These are phyloP conservation scores for Nakazawaea populi DNA, from an alignment of 805 yeast species.

Conservation along the genomic window DNA sequence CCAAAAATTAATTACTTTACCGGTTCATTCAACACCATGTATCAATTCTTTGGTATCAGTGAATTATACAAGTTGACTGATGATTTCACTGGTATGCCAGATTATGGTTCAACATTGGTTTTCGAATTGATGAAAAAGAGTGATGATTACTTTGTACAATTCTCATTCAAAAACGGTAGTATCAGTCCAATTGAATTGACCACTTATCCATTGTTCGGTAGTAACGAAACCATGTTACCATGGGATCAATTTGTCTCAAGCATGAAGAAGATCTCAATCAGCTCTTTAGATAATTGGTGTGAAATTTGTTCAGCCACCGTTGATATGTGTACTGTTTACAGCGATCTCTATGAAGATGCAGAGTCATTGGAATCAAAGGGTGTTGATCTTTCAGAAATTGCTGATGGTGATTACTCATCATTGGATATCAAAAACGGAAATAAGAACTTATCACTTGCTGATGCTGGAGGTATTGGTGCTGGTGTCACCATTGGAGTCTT, in stretches of 20 bases:
- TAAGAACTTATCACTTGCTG: constrained; percentile 28
- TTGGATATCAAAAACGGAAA: constrained; percentile 13
- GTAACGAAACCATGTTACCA: constrained; percentile 22
- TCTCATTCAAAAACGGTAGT: constrained; percentile 42
- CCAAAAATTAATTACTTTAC: constrained; percentile 37
- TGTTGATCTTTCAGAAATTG: constrained; percentile 21
- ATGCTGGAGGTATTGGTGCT: constrained; percentile 48
- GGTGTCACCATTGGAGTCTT: constrained; percentile 38
- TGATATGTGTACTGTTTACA: constrained; percentile 29
- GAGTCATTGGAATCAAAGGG: constrained; percentile 22
- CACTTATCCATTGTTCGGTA: constrained; percentile 33
- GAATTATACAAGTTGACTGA: constrained; percentile 27
- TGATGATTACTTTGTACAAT: constrained; percentile 30
- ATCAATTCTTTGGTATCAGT: constrained; percentile 30
- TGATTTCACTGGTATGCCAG: constrained; percentile 40
- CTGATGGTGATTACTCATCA: constrained; percentile 22
- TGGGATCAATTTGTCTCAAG: constrained; percentile 29
- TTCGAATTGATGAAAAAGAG: constrained; percentile 32
- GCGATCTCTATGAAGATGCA: constrained; percentile 26
- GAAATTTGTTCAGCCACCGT: constrained; percentile 25
- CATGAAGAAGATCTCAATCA: constrained; percentile 22
- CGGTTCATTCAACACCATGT: constrained; percentile 41
- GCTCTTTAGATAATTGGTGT: constrained; percentile 32
- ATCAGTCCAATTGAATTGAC: constrained; percentile 25
- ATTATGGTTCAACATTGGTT: constrained; percentile 39